Evolutionary conservation across 192 early-diverging fungal genomes (phyloP).

Genomic region (Backusella westeae): DNA sequence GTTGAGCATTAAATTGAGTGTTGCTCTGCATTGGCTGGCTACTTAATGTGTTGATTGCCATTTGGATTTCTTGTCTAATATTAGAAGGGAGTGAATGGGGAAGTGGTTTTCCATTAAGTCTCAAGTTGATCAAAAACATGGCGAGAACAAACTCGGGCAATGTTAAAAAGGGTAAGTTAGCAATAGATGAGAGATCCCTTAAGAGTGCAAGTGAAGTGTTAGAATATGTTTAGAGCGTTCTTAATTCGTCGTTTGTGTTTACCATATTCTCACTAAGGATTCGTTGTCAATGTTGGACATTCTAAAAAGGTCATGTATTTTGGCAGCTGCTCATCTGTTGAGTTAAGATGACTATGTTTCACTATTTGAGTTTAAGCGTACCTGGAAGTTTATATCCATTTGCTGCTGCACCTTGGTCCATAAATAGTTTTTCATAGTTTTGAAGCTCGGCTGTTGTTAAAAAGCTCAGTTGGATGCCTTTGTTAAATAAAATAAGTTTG

Average conservation of each 20-base stretch:
- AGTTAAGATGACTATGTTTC: background rate
- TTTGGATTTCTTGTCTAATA: slow-evolving; percentile 45
- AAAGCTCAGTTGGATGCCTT: slow-evolving; percentile 35
- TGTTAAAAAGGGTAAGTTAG: slow-evolving; percentile 44
- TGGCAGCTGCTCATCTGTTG: slow-evolving; percentile 18
- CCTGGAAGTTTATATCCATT: slow-evolving; percentile 22
- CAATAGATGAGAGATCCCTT: slow-evolving; percentile 58
- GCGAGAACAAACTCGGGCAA: slow-evolving; percentile 64
- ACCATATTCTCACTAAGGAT: slow-evolving; percentile 42
- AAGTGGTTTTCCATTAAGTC: slow-evolving; percentile 49
- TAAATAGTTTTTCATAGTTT: slow-evolving; percentile 39
- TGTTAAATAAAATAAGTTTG: background rate
- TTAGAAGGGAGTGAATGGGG: slow-evolving; percentile 48
- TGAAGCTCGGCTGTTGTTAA: slow-evolving; percentile 35
- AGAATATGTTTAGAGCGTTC: background rate
- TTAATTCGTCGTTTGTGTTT: background rate
- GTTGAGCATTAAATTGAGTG: background rate
- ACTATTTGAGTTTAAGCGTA: slow-evolving; percentile 20
- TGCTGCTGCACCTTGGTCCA: background rate
- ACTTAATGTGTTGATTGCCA: slow-evolving; percentile 31
- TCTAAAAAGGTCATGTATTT: slow-evolving; percentile 30
- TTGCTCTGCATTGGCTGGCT: slow-evolving; percentile 15
- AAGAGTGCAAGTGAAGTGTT: background rate
- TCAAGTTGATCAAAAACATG: slow-evolving; percentile 58
- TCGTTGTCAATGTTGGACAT: slow-evolving; percentile 31